Percentiles rank a stretch among this genome's conserved stretches.
These are phyloP conservation scores for Cyberlindnera galapagoensis DNA, from an alignment of 805 yeast species.

Conservation along the genomic window DNA sequence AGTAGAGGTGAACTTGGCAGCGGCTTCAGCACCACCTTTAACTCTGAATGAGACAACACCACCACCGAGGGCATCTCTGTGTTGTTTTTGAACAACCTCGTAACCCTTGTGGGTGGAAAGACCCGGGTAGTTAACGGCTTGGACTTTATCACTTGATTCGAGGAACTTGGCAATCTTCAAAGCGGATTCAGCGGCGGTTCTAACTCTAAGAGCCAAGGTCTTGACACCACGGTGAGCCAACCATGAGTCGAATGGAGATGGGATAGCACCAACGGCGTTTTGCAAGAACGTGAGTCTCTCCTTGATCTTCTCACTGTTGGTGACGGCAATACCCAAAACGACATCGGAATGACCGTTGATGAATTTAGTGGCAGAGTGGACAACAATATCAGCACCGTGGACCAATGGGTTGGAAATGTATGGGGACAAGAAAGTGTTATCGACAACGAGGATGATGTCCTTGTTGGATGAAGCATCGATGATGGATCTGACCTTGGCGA, in stretches of 20 bases:
- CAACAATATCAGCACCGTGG: constrained; percentile 82
- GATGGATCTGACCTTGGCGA: constrained; percentile 50
- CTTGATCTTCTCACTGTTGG: constrained; percentile 54
- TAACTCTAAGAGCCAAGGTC: constrained; percentile 75
- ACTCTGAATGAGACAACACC: constrained; percentile 89
- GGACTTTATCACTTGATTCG: constrained; percentile 42
- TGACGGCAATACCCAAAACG: constrained; percentile 77
- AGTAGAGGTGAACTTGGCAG: constrained; percentile 62
- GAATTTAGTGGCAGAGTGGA: constrained; percentile 86
- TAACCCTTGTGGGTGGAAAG: constrained; percentile 57
- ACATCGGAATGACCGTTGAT: constrained; percentile 92
- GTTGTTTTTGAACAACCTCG: constrained; percentile 63
- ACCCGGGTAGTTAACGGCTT: constrained; percentile 80
- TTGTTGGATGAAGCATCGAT: constrained; percentile 44
- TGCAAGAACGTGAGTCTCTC: constrained; percentile 70
- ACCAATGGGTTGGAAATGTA: constrained; percentile 78
- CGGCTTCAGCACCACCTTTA: constrained; percentile 74
- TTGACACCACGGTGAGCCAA: constrained; percentile 88
- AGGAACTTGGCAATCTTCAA: constrained; percentile 63
- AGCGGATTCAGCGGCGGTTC: constrained; percentile 63
- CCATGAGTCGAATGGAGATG: constrained; percentile 90
- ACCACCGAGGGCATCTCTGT: constrained; percentile 81
- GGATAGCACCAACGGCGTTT: constrained; percentile 84
- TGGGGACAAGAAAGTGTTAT: constrained; percentile 85
- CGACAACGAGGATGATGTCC: constrained; percentile 63